These are phyloP conservation scores for Ganoderma meredithae DNA, from an alignment of 1,284 basidiomycete species.

Conservation along the genomic window DNA sequence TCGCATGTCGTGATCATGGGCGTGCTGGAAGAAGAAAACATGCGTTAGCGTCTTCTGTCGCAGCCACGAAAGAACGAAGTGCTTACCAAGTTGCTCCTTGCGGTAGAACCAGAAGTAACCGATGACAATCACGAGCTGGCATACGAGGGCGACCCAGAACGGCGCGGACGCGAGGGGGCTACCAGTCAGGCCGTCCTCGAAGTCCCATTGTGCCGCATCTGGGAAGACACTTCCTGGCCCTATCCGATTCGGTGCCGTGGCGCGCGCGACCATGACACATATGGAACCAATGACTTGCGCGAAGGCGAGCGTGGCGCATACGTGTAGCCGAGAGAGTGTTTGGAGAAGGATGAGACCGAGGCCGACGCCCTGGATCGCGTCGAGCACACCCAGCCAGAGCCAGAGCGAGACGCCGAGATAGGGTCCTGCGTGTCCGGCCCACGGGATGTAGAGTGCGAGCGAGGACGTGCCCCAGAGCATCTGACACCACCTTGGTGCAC, in stretches of 20 bases:
- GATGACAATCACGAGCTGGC: slow-evolving; percentile 83
- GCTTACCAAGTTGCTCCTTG: slow-evolving; percentile 81
- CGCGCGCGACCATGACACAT: slow-evolving; percentile 87
- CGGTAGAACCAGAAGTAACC: slow-evolving; percentile 97
- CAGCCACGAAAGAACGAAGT: neutral
- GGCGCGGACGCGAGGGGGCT: slow-evolving; percentile 82
- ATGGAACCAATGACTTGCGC: slow-evolving; percentile 85
- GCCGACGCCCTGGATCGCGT: slow-evolving; percentile 92
- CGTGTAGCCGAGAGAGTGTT: slow-evolving; percentile 90
- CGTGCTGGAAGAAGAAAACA: slow-evolving; percentile 40
- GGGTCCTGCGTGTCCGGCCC: slow-evolving; percentile 85
- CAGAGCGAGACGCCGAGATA: slow-evolving; percentile 89
- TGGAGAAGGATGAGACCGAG: slow-evolving; percentile 91
- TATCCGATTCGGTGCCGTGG: slow-evolving; percentile 83
- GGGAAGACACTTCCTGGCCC: slow-evolving; percentile 92
- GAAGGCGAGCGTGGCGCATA: slow-evolving; percentile 90
- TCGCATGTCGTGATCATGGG: slow-evolving; percentile 46
- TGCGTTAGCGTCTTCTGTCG: slow-evolving; percentile 14
- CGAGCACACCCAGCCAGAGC: slow-evolving; percentile 94
- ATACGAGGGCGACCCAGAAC: slow-evolving; percentile 89
- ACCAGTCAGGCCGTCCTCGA: slow-evolving; percentile 68
- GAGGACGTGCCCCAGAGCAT: slow-evolving; percentile 91
- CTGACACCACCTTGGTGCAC: slow-evolving; percentile 93
- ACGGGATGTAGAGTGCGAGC: slow-evolving; percentile 89
- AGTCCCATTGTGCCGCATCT: slow-evolving; percentile 90